Conservation (phyloP, 148 eudicot species). For the Nyssa sinensis region DNA sequence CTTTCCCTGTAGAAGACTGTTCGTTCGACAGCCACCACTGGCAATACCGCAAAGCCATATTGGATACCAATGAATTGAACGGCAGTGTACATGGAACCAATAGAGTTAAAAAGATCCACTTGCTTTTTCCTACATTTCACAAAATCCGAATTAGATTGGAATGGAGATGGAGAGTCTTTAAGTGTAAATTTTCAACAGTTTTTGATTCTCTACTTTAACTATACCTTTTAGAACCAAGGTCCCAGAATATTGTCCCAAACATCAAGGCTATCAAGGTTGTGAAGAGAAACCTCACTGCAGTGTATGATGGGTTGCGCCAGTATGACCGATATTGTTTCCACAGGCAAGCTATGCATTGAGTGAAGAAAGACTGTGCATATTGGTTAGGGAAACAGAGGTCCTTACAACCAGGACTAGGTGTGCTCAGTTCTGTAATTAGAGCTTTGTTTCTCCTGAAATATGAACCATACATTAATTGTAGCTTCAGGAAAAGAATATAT, state of each 20-base stretch:
- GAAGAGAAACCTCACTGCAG: background rate
- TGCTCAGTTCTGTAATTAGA: background rate
- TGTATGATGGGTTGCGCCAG: background rate
- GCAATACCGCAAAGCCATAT: slow-evolving; percentile 49
- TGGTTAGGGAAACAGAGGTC: background rate
- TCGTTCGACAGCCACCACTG: slow-evolving; percentile 53
- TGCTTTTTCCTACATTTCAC: slow-evolving; percentile 18
- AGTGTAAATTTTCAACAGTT: background rate
- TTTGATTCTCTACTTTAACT: background rate
- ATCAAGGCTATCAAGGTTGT: background rate
- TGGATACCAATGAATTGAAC: slow-evolving; percentile 43
- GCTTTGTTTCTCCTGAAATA: background rate
- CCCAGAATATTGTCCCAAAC: background rate
- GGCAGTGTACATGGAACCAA: slow-evolving; percentile 58
- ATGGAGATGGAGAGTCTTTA: background rate
- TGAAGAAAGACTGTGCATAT: background rate
- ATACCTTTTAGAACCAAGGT: background rate
- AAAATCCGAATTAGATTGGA: background rate
- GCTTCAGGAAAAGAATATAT: too few relatives aligned
- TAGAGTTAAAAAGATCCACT: slow-evolving; percentile 43
- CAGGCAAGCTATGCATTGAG: background rate
- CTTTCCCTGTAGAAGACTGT: slow-evolving; percentile 56
- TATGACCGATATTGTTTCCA: background rate
- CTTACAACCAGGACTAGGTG: background rate
- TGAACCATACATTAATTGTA: background rate